These are phyloP conservation scores for Diutina mesorugosa DNA, from an alignment of 1,139 yeast genomes.

Conservation along the genomic window DNA sequence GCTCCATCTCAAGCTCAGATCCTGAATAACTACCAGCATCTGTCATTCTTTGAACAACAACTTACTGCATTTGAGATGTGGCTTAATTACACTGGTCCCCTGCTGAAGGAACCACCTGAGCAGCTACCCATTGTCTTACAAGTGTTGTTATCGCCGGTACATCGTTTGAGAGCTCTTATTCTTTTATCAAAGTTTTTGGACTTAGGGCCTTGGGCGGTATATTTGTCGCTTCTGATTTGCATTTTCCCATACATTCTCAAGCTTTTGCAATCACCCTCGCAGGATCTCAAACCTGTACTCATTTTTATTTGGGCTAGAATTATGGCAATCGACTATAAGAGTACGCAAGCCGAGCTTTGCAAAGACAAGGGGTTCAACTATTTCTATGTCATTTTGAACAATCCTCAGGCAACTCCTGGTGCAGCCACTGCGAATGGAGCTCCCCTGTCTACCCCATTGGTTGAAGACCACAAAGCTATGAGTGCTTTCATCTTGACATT, in stretches of 20 bases:
- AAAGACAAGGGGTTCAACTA: slow-evolving; percentile 88
- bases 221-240: slow-evolving; percentile 83
- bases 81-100: slow-evolving; percentile 78
- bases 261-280: slow-evolving; percentile 87
- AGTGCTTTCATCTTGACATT: slow-evolving; percentile 82
- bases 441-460: slow-evolving; percentile 18
- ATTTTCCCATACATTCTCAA: slow-evolving; percentile 92
- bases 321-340: slow-evolving; percentile 86
- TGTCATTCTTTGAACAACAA: slow-evolving; percentile 91
- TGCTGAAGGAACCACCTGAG: slow-evolving; percentile 80
- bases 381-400: slow-evolving; percentile 59
- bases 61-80: slow-evolving; percentile 92
- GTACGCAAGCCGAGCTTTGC: slow-evolving; percentile 84
- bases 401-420: slow-evolving; percentile 9
- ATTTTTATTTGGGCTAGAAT: slow-evolving; percentile 97
- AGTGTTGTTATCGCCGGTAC: slow-evolving; percentile 86
- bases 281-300: slow-evolving; percentile 84
- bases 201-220: slow-evolving; percentile 96
- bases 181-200: slow-evolving; percentile 77
- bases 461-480: slow-evolving; percentile 86
- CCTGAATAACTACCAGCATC: slow-evolving; percentile 54
- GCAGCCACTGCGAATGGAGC: slow-evolving; percentile 10
- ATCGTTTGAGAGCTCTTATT: slow-evolving; percentile 78
- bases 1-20: neutral
- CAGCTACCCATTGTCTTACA: slow-evolving; percentile 91